These are phyloP conservation scores for Lasiodiplodia theobromae DNA, from an alignment of 2,329 filamentous ascomycete genomes.

Conservation along the genomic window DNA sequence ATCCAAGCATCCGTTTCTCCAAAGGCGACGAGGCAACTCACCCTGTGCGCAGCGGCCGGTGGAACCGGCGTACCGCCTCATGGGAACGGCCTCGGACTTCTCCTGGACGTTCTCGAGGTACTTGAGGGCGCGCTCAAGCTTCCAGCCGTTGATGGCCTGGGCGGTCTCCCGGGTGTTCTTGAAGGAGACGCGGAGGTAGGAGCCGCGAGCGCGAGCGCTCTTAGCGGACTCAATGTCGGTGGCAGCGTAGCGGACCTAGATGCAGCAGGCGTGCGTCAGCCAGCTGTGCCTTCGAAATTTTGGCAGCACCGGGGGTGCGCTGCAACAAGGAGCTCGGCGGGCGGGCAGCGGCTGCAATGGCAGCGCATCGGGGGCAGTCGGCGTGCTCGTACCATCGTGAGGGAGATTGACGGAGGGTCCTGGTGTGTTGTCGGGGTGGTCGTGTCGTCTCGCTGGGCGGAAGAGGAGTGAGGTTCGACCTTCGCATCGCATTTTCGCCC, in stretches of 20 bases:
- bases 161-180: slow-evolving; percentile 99
- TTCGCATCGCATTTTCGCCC: slow-evolving; percentile 31
- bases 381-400: slow-evolving; percentile 50
- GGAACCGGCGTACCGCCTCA: slow-evolving; percentile 96
- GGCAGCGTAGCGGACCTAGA: slow-evolving; percentile 93
- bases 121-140: slow-evolving; percentile 89
- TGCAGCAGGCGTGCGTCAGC: slow-evolving; percentile 23
- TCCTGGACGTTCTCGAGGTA: slow-evolving; percentile 99
- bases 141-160: slow-evolving; percentile 99
- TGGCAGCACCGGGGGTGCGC: slow-evolving; percentile 17
- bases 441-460: slow-evolving; percentile 33
- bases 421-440: slow-evolving; percentile 38
- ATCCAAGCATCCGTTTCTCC: slow-evolving; percentile 2
- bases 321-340: slow-evolving; percentile 8
- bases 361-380: slow-evolving; percentile 20
- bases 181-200: slow-evolving; percentile 99
- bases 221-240: slow-evolving; percentile 86
- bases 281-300: slow-evolving; percentile 14
- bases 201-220: slow-evolving; percentile 96
- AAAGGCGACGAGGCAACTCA: slow-evolving; percentile 63
- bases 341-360: slow-evolving; percentile 15
- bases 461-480: slow-evolving; percentile 36
- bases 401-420: slow-evolving; percentile 46
- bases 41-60: slow-evolving; percentile 97
- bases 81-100: slow-evolving; percentile 97